Percentiles rank a stretch among this genome's conserved stretches.
Conservation (phyloP, 805 yeast genomes). For the Cyberlindnera japonica region DNA sequence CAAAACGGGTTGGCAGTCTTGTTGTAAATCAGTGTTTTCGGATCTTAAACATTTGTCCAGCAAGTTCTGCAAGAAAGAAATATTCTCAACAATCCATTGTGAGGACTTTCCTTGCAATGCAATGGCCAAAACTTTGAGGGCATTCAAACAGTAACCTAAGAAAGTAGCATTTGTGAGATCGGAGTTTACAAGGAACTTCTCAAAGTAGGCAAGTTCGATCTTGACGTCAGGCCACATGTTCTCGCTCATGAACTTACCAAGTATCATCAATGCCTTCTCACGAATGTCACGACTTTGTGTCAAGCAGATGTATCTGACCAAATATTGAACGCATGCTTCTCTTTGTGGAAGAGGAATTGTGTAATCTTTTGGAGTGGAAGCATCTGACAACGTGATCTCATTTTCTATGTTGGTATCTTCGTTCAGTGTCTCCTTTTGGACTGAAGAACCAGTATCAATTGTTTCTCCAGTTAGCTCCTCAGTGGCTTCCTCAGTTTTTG, state of each 20-base stretch:
- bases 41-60: conserved; percentile 79
- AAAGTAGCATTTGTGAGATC: conserved; percentile 68
- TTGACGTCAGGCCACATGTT: conserved; percentile 83
- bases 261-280: conserved; percentile 71
- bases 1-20: conserved; percentile 72
- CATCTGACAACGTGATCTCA: conserved; percentile 32
- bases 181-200: conserved; percentile 74
- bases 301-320: conserved; percentile 84
- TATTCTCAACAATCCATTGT: conserved; percentile 74
- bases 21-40: conserved; percentile 84
- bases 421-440: too few species aligned
- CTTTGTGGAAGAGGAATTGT: conserved; percentile 72
- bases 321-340: conserved; percentile 86
- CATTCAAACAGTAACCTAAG: conserved; percentile 80
- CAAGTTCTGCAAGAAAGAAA: conserved; percentile 64
- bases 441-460: background rate
- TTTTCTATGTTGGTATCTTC: too few species aligned
- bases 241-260: conserved; percentile 68
- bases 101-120: conserved; percentile 74
- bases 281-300: conserved; percentile 81
- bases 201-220: conserved; percentile 85
- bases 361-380: conserved; percentile 47
- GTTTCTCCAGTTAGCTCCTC: conserved; percentile 11
- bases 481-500: conserved; percentile 15
- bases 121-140: conserved; percentile 82